phyloP scores from a whole-genome alignment of 495 filamentous ascomycete genomes.

The Podospora appendiculata region DNA sequence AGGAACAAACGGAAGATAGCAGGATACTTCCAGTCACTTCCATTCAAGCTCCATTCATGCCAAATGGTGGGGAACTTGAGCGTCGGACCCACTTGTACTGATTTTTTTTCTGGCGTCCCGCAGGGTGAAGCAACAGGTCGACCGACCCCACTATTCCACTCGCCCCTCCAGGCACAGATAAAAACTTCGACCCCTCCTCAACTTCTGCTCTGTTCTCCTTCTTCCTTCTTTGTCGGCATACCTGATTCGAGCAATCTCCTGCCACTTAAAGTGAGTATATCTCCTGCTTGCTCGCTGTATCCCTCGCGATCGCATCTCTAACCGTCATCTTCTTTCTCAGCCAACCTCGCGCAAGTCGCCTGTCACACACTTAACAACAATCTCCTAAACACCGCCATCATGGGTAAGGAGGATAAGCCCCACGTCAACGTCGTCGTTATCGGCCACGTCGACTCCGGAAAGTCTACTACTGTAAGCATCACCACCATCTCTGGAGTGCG shows the following conservation, averaged over 20 bases:
- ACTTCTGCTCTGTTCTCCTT: conserved; percentile 11
- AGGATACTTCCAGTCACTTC: too few species aligned
- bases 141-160: conserved; percentile 14
- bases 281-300: too few species aligned
- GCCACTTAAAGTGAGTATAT: conserved; percentile 18
- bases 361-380: conserved; percentile 1
- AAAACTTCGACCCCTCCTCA: conserved; percentile 25
- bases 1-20: too few species aligned
- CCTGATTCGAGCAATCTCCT: conserved; percentile 30
- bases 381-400: conserved; percentile 17
- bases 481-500: neutral
- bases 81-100: conserved; percentile 18
- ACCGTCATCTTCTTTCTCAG: neutral
- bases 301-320: neutral
- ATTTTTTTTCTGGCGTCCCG: conserved; percentile 13
- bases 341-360: neutral
- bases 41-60: too few species aligned
- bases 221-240: conserved; percentile 29
- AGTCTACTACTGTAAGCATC: conserved; percentile 82
- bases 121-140: conserved; percentile 1
- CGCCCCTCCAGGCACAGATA: conserved; percentile 20
- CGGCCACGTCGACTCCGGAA: conserved; percentile 99
- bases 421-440: conserved; percentile 99
- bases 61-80: conserved; percentile 4
- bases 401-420: conserved; percentile 71